phyloP scores from a whole-genome alignment of 1,284 basidiomycete species.

The Sporisorium graminicola region DNA sequence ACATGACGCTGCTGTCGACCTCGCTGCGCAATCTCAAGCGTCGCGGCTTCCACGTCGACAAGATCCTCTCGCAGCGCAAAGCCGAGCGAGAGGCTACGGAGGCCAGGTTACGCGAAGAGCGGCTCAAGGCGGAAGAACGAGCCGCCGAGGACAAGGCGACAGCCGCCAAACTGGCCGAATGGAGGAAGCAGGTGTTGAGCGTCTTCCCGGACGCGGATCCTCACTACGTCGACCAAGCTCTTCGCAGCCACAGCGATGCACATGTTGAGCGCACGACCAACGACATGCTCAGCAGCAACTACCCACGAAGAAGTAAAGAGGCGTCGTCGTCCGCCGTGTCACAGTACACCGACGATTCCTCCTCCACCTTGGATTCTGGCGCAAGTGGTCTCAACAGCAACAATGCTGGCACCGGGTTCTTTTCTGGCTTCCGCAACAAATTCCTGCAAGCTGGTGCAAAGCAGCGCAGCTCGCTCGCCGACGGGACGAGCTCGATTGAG shows the following conservation, averaged over 20 bases:
- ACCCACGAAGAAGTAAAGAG: constrained; percentile 54
- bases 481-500: constrained; percentile 61
- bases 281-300: constrained; percentile 57
- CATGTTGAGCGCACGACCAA: constrained; percentile 66
- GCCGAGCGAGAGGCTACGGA: constrained; percentile 78
- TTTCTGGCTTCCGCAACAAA: constrained; percentile 51
- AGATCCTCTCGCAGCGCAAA: constrained; percentile 87
- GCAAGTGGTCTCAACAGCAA: neutral
- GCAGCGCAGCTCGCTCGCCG: constrained; percentile 55
- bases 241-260: constrained; percentile 59
- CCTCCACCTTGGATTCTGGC: constrained; percentile 5
- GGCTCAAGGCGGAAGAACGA: constrained; percentile 57
- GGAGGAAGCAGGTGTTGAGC: constrained; percentile 54
- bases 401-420: constrained; percentile 36
- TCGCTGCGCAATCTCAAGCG: constrained; percentile 85
- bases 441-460: constrained; percentile 34
- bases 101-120: constrained; percentile 60
- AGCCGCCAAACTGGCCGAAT: constrained; percentile 39
- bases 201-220: constrained; percentile 70
- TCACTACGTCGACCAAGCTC: constrained; percentile 55
- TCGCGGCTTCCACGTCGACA: constrained; percentile 83
- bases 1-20: constrained; percentile 93
- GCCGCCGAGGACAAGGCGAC: constrained; percentile 52
- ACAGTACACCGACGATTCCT: constrained; percentile 15
- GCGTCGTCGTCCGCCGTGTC: constrained; percentile 24